A percentile compares a stretch with the other conserved stretches of the same genome.
phyloP scores from a whole-genome alignment of 495 filamentous ascomycete genomes.

The Melanomma pulvis-pyrius region DNA sequence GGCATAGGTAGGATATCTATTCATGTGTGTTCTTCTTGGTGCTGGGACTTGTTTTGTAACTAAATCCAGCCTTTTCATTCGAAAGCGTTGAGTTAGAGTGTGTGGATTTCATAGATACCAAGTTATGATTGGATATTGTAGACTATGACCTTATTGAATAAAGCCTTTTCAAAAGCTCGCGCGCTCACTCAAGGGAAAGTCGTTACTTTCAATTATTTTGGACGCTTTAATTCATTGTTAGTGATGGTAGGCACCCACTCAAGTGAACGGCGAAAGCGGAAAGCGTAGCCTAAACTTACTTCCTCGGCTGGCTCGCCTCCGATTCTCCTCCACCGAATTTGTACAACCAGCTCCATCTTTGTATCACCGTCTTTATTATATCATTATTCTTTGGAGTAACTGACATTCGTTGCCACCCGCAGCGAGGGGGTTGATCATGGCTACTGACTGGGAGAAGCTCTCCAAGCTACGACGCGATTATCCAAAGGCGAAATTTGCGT shows the following conservation, averaged over 20 bases:
- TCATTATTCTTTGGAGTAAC: background rate
- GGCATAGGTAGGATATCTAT: constrained; percentile 33
- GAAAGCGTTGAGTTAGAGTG: background rate
- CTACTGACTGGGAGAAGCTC: constrained; percentile 24
- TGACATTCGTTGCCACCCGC: background rate
- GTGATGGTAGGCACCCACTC: background rate
- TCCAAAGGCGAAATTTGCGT: constrained; percentile 23
- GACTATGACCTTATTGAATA: no score
- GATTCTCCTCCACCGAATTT: background rate
- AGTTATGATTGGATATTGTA: no score
- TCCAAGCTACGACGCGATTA: constrained; percentile 5
- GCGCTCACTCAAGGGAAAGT: no score
- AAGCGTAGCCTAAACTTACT: background rate
- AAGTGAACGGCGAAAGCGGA: background rate
- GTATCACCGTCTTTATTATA: background rate
- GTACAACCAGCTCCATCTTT: background rate
- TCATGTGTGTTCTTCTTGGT: background rate
- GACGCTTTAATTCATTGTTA: background rate
- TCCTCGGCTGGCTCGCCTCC: background rate
- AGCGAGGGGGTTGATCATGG: constrained; percentile 3
- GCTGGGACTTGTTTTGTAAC: background rate
- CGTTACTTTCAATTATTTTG: no score
- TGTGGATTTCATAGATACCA: no score
- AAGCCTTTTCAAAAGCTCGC: no score
- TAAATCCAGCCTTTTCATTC: background rate